Conservation (phyloP, 495 filamentous ascomycete genomes). For the Aspergillus nidulans region DNA sequence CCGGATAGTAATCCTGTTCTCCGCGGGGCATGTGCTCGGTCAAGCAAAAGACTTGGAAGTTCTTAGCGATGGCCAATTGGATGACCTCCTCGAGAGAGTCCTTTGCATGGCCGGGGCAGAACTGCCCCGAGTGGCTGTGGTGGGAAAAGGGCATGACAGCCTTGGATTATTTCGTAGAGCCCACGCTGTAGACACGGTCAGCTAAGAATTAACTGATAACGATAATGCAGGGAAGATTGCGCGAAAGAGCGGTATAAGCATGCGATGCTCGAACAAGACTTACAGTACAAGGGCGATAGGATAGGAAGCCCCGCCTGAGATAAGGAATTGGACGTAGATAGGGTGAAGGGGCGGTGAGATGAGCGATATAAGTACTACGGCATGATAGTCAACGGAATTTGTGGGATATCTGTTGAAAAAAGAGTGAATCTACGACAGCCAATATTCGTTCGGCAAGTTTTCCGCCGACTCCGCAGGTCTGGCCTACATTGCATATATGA, state of each 20-base stretch:
- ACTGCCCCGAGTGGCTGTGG: slow-evolving; percentile 96
- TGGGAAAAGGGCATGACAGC: slow-evolving; percentile 88
- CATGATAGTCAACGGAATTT: background rate
- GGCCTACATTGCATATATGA: too few species aligned
- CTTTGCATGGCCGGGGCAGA: slow-evolving; percentile 85
- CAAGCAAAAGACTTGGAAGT: slow-evolving; percentile 77
- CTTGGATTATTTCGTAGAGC: background rate
- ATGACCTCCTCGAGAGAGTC: slow-evolving; percentile 81
- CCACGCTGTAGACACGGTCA: background rate
- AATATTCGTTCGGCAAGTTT: too few species aligned
- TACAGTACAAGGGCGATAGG: background rate
- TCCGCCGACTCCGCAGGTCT: too few species aligned
- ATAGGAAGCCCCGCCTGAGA: slow-evolving; percentile 1
- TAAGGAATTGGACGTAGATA: background rate
- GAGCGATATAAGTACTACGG: background rate
- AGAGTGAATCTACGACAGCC: too few species aligned
- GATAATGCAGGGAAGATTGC: background rate
- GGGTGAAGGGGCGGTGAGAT: slow-evolving; percentile 1
- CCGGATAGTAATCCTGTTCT: slow-evolving; percentile 78
- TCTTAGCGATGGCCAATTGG: slow-evolving; percentile 67
- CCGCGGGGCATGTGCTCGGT: slow-evolving; percentile 96
- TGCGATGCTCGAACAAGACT: background rate
- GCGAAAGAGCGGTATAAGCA: slow-evolving; percentile 1
- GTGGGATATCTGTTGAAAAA: too few species aligned
- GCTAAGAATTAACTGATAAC: background rate